Evolutionary conservation across 345 rosid species (phyloP), one percentile per base, ranked within the genome.

Genomic region (Orychophragmus violaceus): DNA sequence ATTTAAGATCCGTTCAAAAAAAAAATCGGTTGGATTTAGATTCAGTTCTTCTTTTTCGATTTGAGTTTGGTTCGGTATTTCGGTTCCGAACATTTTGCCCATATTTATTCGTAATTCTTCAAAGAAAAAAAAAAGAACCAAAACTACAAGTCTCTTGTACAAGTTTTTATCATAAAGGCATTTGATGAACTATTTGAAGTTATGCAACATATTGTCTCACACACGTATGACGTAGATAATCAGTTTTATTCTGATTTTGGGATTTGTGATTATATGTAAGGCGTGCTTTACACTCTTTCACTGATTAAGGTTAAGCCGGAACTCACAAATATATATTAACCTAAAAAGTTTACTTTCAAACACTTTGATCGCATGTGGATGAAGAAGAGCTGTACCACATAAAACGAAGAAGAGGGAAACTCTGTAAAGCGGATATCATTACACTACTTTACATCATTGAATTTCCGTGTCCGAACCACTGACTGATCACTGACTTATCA

Each of bases 391-490:
- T 68, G 66, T 68, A 48, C 22, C 32, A 59, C 64, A 37, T 39
- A 16, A 39, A 18, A n/a, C 48, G 24, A 16, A 59, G 25, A n/a
- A 6, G 29, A 62, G 28, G 13, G 29, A 28, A 44, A 51, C 30
- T 30, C 6, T 62, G 56, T 62, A 46, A 62, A 62, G 67, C 1
- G 14, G 16, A 41, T 39, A 59, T 59, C 25, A 54, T 54, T 30
- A 54, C 23, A 4, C 41, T 54, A 30, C 16, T 17, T 29, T 54
- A 30, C 62, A 62, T 53, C 56, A 70, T 53, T 62, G 28, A 51
- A 29, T 41, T 33, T 41, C 29, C 74, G 68, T 70, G 74, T 62
- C 56, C 36, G 13, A 62, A 17, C 68, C 68, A 70, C 74, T 52
- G 18, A 51, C 74, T 55, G 42, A 33, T 55, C 59, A 14, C 14